Evolutionary conservation across 495 filamentous ascomycete species (phyloP).

Genomic region (Durotheca rogersii): DNA sequence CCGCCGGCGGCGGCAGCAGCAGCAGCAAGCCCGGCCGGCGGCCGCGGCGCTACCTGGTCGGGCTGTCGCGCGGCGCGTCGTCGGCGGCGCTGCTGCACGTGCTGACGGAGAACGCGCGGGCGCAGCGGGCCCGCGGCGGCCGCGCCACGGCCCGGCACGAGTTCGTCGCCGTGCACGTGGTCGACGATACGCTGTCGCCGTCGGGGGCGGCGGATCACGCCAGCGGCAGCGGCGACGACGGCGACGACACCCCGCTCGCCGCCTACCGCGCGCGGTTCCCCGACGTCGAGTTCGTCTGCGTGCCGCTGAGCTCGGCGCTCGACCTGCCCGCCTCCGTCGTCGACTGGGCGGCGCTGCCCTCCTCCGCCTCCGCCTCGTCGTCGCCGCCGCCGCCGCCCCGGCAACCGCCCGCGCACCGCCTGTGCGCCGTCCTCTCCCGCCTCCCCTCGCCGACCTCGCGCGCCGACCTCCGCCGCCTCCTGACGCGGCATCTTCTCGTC

Average conservation of each 20-base stretch:
- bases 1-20: constrained; percentile 49
- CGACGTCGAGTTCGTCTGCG: constrained; percentile 52
- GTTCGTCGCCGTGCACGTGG: constrained; percentile 66
- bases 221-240: neutral
- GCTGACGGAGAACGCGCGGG: constrained; percentile 64
- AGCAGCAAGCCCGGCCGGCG: constrained; percentile 37
- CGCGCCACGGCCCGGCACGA: constrained; percentile 61
- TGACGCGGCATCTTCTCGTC: constrained; percentile 69
- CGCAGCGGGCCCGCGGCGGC: constrained; percentile 53
- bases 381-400: constrained; percentile 36
- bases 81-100: constrained; percentile 78
- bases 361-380: constrained; percentile 40
- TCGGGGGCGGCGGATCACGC: no score
- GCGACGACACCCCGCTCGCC: constrained; percentile 5
- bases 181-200: constrained; percentile 34
- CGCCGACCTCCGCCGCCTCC: constrained; percentile 66
- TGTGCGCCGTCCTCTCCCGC: constrained; percentile 55
- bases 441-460: constrained; percentile 72
- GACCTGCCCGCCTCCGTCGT: constrained; percentile 28
- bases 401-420: constrained; percentile 39
- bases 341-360: constrained; percentile 42
- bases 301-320: constrained; percentile 62
- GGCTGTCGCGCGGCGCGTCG: constrained; percentile 79
- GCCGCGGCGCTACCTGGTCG: constrained; percentile 65
- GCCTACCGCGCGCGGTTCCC: constrained; percentile 55